Evolutionary conservation across 2,329 filamentous ascomycete genomes (phyloP), one percentile per base, ranked within the genome.

Genomic region (Claviceps fusiformis): DNA sequence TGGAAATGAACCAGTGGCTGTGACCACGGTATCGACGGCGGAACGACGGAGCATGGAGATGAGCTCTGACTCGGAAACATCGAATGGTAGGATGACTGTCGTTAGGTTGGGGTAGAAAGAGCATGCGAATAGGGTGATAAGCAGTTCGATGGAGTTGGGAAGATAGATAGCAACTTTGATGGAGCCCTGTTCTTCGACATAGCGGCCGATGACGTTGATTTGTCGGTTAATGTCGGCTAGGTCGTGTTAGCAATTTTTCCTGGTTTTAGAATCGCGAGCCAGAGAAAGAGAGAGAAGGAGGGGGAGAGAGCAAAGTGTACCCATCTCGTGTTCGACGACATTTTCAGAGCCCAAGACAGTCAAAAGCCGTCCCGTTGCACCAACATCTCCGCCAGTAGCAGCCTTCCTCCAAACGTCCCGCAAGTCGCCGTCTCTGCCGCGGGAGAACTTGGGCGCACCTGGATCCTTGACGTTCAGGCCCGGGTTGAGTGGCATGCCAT

Each of bases 121-220:
- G 68, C 87, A 91, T 55, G 91, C 89, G 64, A 98, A 95, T 24
- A 97, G 74, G 8, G 86, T 78, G 39, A 82, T 79, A 52, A 98
- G 74, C 58, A 95, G 82, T 71, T 98, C 93, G 63, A 95, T 77
- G 50, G 90, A 95, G 75, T 98, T 96, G 47, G 91, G 89, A 55
- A 97, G 78, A 68, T 95, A 95, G 59, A 97, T 80, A 59, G 90
- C 93, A 37, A 97, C 87, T 52, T 83, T 85, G 67, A 83, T 86
- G 43, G 82, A 82, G 55, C 83, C 81, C 59, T 86, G 80, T 62
- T 87, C 80, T 56, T 87, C 75, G 61, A 89, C 78, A 63, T 91
- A 82, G 63, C 81, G 80, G 59, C 93, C 93, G 63, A 97, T 82
- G 33, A 93, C 78, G 68, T 88, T 91, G 68, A 97, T 95, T 67